phyloP scores from a whole-genome alignment of 208 protist genomes.

The Wallacemonas sp. region DNA sequence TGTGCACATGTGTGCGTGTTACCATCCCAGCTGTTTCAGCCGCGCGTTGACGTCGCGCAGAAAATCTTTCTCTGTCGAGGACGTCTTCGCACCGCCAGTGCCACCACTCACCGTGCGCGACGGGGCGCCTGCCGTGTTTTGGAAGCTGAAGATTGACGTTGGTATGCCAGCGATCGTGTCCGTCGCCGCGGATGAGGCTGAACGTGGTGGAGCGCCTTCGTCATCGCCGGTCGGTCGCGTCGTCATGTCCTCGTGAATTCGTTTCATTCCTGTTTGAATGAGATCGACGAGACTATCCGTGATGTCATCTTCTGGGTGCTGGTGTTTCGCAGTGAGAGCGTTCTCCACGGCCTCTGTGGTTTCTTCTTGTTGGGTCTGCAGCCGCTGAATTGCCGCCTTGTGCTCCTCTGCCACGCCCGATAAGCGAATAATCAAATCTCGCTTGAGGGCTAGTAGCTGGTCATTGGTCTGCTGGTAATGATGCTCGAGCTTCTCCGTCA shows the following conservation, averaged over 20 bases:
- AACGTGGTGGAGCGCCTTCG: too few species aligned
- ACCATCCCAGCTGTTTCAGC: slow-evolving; percentile 39
- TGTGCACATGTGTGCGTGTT: background rate
- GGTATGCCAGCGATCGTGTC: background rate
- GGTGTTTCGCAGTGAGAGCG: slow-evolving; percentile 12
- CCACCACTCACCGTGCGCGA: background rate
- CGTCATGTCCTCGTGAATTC: slow-evolving; percentile 37
- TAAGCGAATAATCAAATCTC: slow-evolving; percentile 46
- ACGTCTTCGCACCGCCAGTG: background rate
- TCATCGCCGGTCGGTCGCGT: background rate
- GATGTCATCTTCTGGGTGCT: slow-evolving; percentile 28
- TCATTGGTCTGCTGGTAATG: slow-evolving; percentile 52
- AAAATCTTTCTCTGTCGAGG: slow-evolving; percentile 22
- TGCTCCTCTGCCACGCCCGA: slow-evolving; percentile 9
- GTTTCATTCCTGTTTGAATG: slow-evolving; percentile 60
- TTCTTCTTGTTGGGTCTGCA: slow-evolving; percentile 29
- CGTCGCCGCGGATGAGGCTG: background rate
- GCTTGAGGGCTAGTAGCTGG: slow-evolving; percentile 36
- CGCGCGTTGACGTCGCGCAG: slow-evolving; percentile 24
- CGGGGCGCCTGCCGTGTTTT: background rate
- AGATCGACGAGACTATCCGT: slow-evolving; percentile 47
- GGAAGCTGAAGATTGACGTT: background rate
- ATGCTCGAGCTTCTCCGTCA: slow-evolving; percentile 52
- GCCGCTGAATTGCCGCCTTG: slow-evolving; percentile 9
- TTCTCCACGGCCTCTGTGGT: slow-evolving; percentile 32